A percentile compares a stretch with the other conserved stretches of the same genome.
Evolutionary conservation across 352 stramenopile species (phyloP).

Genomic region (Phytophthora pinifolia): DNA sequence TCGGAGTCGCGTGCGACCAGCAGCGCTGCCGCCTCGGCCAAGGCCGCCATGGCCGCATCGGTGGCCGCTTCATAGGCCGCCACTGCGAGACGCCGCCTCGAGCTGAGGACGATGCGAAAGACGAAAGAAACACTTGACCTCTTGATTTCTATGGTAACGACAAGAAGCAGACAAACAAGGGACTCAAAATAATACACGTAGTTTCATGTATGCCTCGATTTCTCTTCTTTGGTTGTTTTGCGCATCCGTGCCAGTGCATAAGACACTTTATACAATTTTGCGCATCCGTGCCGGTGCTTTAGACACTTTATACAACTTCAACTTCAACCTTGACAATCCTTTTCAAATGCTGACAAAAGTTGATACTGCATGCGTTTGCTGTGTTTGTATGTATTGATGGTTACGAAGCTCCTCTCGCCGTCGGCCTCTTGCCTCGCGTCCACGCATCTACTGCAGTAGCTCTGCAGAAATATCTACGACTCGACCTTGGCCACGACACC

Average conservation of each 20-base stretch:
- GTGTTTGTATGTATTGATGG: slow-evolving; percentile 29
- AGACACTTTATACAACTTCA: too few relatives aligned
- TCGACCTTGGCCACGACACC: slow-evolving; percentile 94
- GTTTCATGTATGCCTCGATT: too few relatives aligned
- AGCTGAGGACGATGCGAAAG: slow-evolving; percentile 9
- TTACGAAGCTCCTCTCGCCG: too few relatives aligned
- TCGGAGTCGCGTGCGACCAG: slow-evolving; percentile 46
- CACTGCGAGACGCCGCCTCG: slow-evolving; percentile 8
- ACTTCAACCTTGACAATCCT: not conserved
- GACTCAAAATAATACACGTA: slow-evolving; percentile 29
- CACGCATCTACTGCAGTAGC: slow-evolving; percentile 23
- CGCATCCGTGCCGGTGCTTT: too few relatives aligned
- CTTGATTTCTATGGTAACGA: slow-evolving; percentile 25
- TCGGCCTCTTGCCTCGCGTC: slow-evolving; percentile 3
- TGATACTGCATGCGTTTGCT: not conserved
- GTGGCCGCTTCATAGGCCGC: slow-evolving; percentile 35
- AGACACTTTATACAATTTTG: too few relatives aligned
- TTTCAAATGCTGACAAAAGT: not conserved
- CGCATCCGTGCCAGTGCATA: too few relatives aligned
- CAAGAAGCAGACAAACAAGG: slow-evolving; percentile 14
- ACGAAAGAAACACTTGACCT: slow-evolving; percentile 3
- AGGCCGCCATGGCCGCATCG: slow-evolving; percentile 46
- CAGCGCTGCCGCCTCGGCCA: slow-evolving; percentile 35
- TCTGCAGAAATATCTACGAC: slow-evolving; percentile 48
- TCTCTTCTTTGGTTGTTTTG: too few relatives aligned